Conservation (phyloP, 768 basidiomycete genomes). For the Mycena galopus region DNA sequence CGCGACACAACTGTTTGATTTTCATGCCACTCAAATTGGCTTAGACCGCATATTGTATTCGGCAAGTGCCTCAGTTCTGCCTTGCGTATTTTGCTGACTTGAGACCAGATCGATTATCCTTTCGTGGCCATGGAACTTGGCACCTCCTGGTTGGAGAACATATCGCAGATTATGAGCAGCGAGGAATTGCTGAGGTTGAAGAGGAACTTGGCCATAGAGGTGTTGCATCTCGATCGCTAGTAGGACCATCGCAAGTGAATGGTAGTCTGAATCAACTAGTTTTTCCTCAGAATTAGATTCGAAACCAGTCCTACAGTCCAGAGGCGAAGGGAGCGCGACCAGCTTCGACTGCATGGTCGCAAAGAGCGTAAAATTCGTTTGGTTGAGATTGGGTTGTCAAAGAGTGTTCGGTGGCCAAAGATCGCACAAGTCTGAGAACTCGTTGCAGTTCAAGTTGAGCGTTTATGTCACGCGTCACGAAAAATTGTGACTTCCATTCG, state of each 20-base stretch:
- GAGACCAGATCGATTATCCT: conserved; percentile 32
- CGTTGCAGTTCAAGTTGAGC: too few species aligned
- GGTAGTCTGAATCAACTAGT: too few species aligned
- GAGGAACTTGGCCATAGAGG: conserved; percentile 28
- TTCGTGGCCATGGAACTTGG: conserved; percentile 19
- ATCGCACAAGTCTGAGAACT: too few species aligned
- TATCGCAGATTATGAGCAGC: neutral
- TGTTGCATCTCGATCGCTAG: conserved; percentile 24
- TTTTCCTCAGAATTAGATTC: too few species aligned
- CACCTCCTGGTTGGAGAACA: conserved; percentile 12
- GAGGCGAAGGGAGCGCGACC: too few species aligned
- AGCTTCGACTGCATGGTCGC: too few species aligned
- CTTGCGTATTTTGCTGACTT: neutral
- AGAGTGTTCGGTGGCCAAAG: too few species aligned
- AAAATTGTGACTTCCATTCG: too few species aligned
- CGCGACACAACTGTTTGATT: conserved; percentile 52
- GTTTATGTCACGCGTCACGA: conserved; percentile 2
- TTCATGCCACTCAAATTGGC: conserved; percentile 56
- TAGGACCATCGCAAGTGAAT: too few species aligned
- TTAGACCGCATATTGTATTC: conserved; percentile 57
- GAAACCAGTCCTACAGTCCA: too few species aligned
- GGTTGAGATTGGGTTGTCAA: too few species aligned
- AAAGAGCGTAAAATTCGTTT: too few species aligned
- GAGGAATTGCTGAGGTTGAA: conserved; percentile 27
- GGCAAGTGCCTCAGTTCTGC: conserved; percentile 51